Evolutionary conservation across 2,329 filamentous ascomycete genomes (phyloP).

Genomic region (Ophiosphaerella korrae): DNA sequence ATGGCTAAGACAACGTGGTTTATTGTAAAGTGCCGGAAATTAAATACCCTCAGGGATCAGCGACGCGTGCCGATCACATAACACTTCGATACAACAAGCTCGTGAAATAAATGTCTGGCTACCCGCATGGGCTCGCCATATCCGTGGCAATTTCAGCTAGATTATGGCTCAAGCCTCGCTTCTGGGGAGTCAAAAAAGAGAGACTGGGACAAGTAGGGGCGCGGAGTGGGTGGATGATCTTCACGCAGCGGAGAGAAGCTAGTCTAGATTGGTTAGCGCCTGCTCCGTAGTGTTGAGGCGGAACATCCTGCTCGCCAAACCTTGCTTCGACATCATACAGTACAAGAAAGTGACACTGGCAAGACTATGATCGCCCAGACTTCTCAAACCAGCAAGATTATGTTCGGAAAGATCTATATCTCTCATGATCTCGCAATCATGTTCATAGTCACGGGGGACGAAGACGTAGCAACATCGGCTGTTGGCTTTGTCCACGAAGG

Average conservation of each 20-base stretch:
- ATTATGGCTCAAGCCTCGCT: not conserved
- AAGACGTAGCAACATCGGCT: no score
- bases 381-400: no score
- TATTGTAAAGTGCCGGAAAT: conserved; percentile 14
- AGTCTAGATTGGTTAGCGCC: conserved; percentile 6
- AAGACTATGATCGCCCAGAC: no score
- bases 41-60: conserved; percentile 1
- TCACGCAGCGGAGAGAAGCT: conserved; percentile 3
- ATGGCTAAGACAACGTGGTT: conserved; percentile 6
- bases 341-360: no score
- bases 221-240: conserved; percentile 1
- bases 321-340: conserved; percentile 22
- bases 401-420: no score
- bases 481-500: no score
- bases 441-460: no score
- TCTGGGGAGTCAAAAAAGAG: not conserved
- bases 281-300: conserved; percentile 19
- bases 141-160: conserved; percentile 8
- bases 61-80: conserved; percentile 6
- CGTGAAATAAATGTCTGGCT: not conserved
- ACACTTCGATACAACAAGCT: conserved; percentile 6
- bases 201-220: conserved; percentile 4
- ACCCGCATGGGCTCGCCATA: not conserved
- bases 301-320: conserved; percentile 4
- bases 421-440: no score